Base-by-base conservation (phyloP, 805 yeast species). In the Cyberlindnera subsufficiens region DNA sequence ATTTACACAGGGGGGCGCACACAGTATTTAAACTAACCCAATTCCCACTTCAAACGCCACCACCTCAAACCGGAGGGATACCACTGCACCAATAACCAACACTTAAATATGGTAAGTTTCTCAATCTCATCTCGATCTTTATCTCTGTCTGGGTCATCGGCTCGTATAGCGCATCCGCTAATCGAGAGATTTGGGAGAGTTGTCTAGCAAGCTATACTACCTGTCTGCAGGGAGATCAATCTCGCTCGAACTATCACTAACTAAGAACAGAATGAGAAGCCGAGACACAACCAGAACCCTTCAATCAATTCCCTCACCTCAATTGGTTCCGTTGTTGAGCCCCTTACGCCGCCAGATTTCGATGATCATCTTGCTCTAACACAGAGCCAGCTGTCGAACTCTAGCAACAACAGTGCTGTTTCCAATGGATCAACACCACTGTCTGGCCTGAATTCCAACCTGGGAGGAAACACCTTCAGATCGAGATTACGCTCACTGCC, bases 291-390 rank as follows among this genome's bases (percentile, higher is more conserved):
- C 11, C 60, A 49, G 39, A 57, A 44, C 31, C 42, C 50, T 2
- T 57, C 61, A 8, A 51, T 56, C 50, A 69, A 71, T 50, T 69
- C 74, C 13, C 55, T 68, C 35, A 56, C 59, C 20, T 72, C 78
- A 18, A 46, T 74, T 32, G 58, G 60, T 19, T 72, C 78, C 18
- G 45, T 74, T 32, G 65, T 71, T 22, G 80, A 74, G 50, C 80
- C 80, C 8, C 61, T 74, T 33, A 74, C 80, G 3, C 80, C 80
- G 3, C 77, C 78, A 47, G 67, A 51, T 29, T 45, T 56, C 25
- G 54, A 58, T 20, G 61, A 58, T 31, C 51, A 53, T 46, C 42
- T 38, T 30, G 20, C 31, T 6, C 13, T 42, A 40, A 32, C 50
- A 38, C 42, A 47, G 49, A 52, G 52, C 32, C 57, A 54, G 35